Conservation (phyloP, 2,329 filamentous ascomycete genomes). For the Fusarium equiseti region DNA sequence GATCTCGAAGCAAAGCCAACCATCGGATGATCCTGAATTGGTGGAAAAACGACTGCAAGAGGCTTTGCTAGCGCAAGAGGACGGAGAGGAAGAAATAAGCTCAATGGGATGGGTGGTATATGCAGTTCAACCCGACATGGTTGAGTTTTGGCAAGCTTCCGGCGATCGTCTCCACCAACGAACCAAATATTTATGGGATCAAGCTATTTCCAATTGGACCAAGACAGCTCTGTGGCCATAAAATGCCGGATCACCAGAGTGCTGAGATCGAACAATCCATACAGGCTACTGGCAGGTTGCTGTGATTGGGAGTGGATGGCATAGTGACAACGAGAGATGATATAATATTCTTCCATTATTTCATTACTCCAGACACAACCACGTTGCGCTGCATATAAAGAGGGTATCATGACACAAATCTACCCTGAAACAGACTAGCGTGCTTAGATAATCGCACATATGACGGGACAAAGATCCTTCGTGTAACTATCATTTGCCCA, state of each 20-base stretch:
- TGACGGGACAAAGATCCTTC: not conserved
- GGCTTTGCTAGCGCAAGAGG: not conserved
- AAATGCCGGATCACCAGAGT: not conserved
- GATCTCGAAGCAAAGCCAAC: conserved; percentile 18
- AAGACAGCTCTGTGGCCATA: conserved; percentile 8
- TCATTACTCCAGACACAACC: not conserved
- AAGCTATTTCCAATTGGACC: not conserved
- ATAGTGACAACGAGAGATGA: not conserved
- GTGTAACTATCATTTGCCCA: not conserved
- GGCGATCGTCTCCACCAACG: conserved; percentile 13
- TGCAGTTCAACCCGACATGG: not conserved
- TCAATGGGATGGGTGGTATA: conserved; percentile 9
- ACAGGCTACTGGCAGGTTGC: not conserved
- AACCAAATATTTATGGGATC: not conserved
- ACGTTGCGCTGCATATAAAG: not conserved
- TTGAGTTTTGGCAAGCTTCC: conserved; percentile 27
- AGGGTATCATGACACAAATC: not conserved
- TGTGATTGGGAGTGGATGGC: rapidly evolving
- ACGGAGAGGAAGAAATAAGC: not conserved
- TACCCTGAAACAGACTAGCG: not conserved
- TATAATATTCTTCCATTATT: not conserved
- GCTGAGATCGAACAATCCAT: not conserved
- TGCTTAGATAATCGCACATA: not conserved
- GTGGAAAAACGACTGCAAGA: not conserved
- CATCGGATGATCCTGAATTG: not conserved